Evolutionary conservation across 257 asterid genomes (phyloP).

Genomic region (Echium plantagineum): DNA sequence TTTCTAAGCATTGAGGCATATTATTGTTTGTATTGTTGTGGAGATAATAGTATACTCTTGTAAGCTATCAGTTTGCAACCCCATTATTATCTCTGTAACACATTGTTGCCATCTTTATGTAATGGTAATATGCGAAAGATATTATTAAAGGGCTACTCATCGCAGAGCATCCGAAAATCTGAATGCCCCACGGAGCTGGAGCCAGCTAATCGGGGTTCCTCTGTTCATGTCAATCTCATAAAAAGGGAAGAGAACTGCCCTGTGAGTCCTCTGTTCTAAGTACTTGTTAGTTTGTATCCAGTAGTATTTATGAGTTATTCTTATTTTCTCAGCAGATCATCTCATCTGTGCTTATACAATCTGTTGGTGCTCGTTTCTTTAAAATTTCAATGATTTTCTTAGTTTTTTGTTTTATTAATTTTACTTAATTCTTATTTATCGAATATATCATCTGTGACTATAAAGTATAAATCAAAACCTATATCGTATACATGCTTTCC

Average conservation of each 20-base stretch:
- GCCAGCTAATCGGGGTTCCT: constrained; percentile 64
- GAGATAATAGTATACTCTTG: too few species aligned
- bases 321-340: too few species aligned
- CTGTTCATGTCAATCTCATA: constrained; percentile 70
- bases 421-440: neutral
- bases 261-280: constrained; percentile 34
- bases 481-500: constrained; percentile 1
- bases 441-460: neutral
- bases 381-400: too few species aligned
- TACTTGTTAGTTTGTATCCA: neutral
- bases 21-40: too few species aligned
- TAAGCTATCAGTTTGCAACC: neutral
- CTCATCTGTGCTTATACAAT: neutral
- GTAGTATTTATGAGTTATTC: too few species aligned
- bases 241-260: constrained; percentile 75
- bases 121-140: neutral
- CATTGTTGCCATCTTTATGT: neutral
- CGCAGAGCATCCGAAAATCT: constrained; percentile 75
- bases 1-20: too few species aligned
- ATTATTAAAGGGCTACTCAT: neutral
- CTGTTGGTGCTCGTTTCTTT: neutral
- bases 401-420: too few species aligned
- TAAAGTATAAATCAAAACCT: too few species aligned
- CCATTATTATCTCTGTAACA: neutral
- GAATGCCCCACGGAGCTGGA: constrained; percentile 96